Base-by-base conservation (phyloP, 306 rosid species). In the Castanea mollissima region DNA sequence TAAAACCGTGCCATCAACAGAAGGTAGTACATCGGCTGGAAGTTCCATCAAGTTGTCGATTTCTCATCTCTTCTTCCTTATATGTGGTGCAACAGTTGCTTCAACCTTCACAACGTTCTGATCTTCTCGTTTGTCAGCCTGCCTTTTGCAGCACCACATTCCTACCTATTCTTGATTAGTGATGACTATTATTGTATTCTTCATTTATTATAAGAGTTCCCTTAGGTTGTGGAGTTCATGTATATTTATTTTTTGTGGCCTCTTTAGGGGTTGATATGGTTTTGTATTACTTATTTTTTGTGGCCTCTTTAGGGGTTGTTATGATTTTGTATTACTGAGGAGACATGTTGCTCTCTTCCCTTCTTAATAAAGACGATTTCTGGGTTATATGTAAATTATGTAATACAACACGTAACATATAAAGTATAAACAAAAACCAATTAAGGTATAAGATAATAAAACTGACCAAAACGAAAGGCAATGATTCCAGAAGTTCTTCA, bases 51-150 rank as follows among this genome's bases (percentile, higher is more conserved):
- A 78, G 76, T 52, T 86, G 34, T 86, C 94, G 1, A 73, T 82
- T 82, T 88, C 91, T 73, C 74, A 81, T 32, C 64, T 89, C 19
- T 35, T 91, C 78, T 64, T 89, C 60, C 21, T 86, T 55, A 69
- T 83, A 80, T 55, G 87, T 70, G 93, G 89, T 11, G 83, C 91
- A 34, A 78, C 91, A 62, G 81, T 80, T 80, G 88, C 87, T 76
- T 73, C 86, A 8, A 38, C 80, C 31, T 70, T 85, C 80, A 55
- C 63, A 67, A 55, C 74, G 73, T 80, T 59, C 79, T 90, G 77
- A 83, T 83, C 71, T 74, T 60, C 73, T 41, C 34, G 20, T 71
- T 75, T n/a, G 58, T 51, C 60, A 35, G n/a, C 74, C 52, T 11
- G 52, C 15, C 4, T 46, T 46, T 63, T 4, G 14, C 3, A 18